Conservation (phyloP, 768 basidiomycete genomes). For the Naganishia friedmannii region DNA sequence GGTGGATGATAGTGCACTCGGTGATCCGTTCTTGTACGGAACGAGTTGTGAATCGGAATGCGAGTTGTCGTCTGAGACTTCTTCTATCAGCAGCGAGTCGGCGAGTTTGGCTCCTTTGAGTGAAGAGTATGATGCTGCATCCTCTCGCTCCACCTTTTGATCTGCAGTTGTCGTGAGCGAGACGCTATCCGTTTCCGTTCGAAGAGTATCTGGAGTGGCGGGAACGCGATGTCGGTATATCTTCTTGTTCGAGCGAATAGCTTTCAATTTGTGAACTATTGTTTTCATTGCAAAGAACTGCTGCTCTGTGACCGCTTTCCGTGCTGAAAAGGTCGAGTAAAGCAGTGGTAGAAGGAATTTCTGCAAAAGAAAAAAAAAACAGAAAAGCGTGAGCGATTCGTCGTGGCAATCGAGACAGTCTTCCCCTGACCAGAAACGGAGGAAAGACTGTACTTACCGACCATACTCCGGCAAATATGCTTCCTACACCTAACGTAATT, state of each 20-base stretch:
- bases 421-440: too few species aligned
- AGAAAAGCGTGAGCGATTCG: background rate
- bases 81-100: constrained; percentile 27
- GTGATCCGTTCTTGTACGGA: constrained; percentile 28
- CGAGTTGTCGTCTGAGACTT: constrained; percentile 10
- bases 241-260: constrained; percentile 28
- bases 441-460: constrained; percentile 31
- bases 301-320: constrained; percentile 43
- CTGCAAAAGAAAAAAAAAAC: constrained; percentile 1
- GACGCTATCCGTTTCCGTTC: background rate
- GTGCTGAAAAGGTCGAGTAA: constrained; percentile 48
- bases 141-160: constrained; percentile 6
- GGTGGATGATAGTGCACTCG: constrained; percentile 29
- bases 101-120: constrained; percentile 5
- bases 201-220: background rate
- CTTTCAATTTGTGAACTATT: constrained; percentile 32
- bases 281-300: constrained; percentile 32
- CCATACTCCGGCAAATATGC: constrained; percentile 39
- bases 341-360: constrained; percentile 43
- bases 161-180: background rate
- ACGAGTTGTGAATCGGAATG: background rate
- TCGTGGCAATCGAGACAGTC: background rate
- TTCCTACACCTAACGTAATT: constrained; percentile 39
- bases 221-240: background rate
- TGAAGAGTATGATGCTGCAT: constrained; percentile 8